Conservation (phyloP, 768 basidiomycete species). For the Tephrocybe sp. region DNA sequence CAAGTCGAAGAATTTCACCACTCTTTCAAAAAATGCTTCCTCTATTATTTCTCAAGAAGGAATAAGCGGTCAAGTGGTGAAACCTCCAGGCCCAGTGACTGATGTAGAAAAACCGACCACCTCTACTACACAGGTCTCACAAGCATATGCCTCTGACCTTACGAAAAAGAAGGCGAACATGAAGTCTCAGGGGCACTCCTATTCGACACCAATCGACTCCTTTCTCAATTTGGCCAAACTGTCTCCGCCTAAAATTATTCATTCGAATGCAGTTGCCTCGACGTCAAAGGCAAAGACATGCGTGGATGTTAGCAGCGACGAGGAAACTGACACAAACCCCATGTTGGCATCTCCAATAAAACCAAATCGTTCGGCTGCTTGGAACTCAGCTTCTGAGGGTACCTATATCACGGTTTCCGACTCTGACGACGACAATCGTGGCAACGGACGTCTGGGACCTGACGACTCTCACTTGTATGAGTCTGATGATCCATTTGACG, state of each 20-base stretch:
- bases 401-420: conserved; percentile 10
- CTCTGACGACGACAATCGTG: conserved; percentile 10
- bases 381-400: background rate
- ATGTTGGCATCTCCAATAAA: conserved; percentile 11
- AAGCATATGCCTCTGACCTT: conserved; percentile 2
- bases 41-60: conserved; percentile 5
- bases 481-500: conserved; percentile 11
- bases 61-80: no score
- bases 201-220: background rate
- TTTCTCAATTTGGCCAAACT: background rate
- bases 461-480: conserved; percentile 14
- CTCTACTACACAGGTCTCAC: background rate
- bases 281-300: background rate
- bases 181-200: background rate
- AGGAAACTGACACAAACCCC: conserved; percentile 3
- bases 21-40: background rate
- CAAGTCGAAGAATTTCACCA: background rate
- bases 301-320: background rate
- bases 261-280: background rate
- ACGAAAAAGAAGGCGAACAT: conserved; percentile 9
- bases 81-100: background rate
- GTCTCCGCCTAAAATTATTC: background rate
- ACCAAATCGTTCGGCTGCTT: conserved; percentile 9
- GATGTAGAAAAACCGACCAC: background rate
- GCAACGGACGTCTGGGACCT: background rate